phyloP scores from a whole-genome alignment of 768 basidiomycete genomes.

The Trametes gibbosa region DNA sequence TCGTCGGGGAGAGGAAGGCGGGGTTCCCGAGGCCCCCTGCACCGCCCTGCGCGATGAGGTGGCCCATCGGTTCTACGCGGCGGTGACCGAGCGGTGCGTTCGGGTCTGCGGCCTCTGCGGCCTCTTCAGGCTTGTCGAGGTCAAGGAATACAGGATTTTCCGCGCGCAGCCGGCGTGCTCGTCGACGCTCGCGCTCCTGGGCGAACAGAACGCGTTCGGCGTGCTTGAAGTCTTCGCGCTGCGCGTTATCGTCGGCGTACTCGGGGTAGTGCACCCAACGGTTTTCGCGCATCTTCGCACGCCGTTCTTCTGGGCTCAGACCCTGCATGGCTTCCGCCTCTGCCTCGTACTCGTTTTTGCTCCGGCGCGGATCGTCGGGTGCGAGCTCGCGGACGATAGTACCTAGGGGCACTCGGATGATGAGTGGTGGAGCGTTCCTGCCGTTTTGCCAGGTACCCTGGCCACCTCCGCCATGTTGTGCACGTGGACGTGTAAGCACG shows the following conservation, averaged over 20 bases:
- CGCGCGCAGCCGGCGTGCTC: slow-evolving; percentile 42
- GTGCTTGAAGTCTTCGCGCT: slow-evolving; percentile 65
- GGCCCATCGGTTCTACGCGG: slow-evolving; percentile 51
- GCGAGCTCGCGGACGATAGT: slow-evolving; percentile 82
- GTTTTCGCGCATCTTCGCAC: slow-evolving; percentile 57
- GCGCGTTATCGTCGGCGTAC: slow-evolving; percentile 57
- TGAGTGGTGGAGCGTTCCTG: slow-evolving; percentile 61
- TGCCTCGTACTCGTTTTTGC: slow-evolving; percentile 69
- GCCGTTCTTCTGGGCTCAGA: slow-evolving; percentile 46
- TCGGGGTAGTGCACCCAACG: slow-evolving; percentile 84
- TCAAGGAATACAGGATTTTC: slow-evolving; percentile 52
- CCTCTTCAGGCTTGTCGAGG: slow-evolving; percentile 51
- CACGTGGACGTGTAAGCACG: slow-evolving; percentile 67
- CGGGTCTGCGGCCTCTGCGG: slow-evolving; percentile 40
- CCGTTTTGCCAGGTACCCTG: slow-evolving; percentile 89
- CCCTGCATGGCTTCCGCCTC: slow-evolving; percentile 59
- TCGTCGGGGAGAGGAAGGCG: slow-evolving; percentile 64
- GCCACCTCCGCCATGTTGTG: slow-evolving; percentile 65
- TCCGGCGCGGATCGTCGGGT: slow-evolving; percentile 60
- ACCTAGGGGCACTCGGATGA: slow-evolving; percentile 84
- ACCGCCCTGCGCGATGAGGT: slow-evolving; percentile 76
- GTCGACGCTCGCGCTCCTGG: slow-evolving; percentile 60
- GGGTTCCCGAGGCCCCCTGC: slow-evolving; percentile 86
- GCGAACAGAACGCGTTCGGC: slow-evolving; percentile 61
- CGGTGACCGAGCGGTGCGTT: slow-evolving; percentile 61